Evolutionary conservation across 768 basidiomycete genomes (phyloP).

Genomic region (Collybia mongolica): DNA sequence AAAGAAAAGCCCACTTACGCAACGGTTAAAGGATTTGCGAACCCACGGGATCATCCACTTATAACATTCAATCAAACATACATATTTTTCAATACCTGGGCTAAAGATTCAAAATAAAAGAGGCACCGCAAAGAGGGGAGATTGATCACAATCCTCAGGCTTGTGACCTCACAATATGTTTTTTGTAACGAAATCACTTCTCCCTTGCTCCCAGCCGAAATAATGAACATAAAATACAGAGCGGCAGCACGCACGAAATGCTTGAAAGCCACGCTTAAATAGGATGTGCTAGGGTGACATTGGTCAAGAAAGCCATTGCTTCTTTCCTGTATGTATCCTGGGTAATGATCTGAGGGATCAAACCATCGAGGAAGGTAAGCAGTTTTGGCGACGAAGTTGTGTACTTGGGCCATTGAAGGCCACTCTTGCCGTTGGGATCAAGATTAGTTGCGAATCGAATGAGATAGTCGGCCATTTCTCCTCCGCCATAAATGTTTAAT

Average conservation of each 20-base stretch:
- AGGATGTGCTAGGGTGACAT: conserved; percentile 29
- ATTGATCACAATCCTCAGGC: too few species aligned
- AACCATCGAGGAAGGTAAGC: conserved; percentile 38
- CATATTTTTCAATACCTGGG: too few species aligned
- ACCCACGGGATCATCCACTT: too few species aligned
- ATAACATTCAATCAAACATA: too few species aligned
- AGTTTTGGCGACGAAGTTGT: conserved; percentile 28
- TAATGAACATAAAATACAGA: background rate
- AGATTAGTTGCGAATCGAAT: conserved; percentile 41
- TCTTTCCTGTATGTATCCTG: conserved; percentile 42
- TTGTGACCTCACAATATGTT: too few species aligned
- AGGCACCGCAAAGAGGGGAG: too few species aligned
- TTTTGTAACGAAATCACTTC: too few species aligned
- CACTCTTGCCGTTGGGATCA: conserved; percentile 40
- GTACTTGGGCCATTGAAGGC: conserved; percentile 45
- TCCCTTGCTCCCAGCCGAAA: too few species aligned
- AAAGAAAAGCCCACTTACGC: too few species aligned
- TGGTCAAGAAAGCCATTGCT: conserved; percentile 33
- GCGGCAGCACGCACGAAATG: conserved; percentile 12
- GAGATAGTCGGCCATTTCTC: conserved; percentile 45
- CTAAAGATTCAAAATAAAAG: too few species aligned
- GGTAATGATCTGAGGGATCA: conserved; percentile 29
- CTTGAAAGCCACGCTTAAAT: conserved; percentile 13
- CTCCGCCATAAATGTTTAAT: conserved; percentile 35
- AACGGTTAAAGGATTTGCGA: too few species aligned